Conservation (phyloP, 176 grass and related monocot species). For the Eragrostis nindensis region DNA sequence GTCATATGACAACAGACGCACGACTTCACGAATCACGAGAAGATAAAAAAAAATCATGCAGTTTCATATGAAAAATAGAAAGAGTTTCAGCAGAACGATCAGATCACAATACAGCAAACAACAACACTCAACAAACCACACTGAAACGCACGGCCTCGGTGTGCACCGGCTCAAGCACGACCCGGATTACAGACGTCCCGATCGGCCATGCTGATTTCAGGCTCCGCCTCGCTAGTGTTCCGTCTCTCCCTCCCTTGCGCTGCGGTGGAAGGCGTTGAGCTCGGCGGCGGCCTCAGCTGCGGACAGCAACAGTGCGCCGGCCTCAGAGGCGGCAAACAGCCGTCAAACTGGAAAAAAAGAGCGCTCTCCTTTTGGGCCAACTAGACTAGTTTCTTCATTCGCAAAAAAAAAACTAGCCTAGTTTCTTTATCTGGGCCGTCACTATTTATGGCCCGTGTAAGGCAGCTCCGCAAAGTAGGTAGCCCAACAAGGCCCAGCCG, state of each 20-base stretch:
- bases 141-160: background rate
- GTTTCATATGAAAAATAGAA: background rate
- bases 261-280: slow-evolving; percentile 23
- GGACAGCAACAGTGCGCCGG: background rate
- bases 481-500: background rate
- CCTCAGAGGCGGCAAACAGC: slow-evolving; percentile 2
- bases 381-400: no score
- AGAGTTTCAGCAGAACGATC: background rate
- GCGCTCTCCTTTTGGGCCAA: background rate
- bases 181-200: no score
- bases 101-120: background rate
- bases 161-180: no score
- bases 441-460: background rate
- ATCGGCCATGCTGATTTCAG: no score
- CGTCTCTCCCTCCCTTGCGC: background rate
- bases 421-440: background rate
- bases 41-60: background rate
- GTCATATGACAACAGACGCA: no score
- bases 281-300: slow-evolving; percentile 30
- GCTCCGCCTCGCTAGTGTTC: slow-evolving; percentile 14
- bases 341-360: no score
- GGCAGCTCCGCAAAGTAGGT: no score
- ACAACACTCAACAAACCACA: no score
- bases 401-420: no score
- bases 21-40: no score